Conservation (phyloP, 306 rosid species). For the Lithocarpus polystachyus region DNA sequence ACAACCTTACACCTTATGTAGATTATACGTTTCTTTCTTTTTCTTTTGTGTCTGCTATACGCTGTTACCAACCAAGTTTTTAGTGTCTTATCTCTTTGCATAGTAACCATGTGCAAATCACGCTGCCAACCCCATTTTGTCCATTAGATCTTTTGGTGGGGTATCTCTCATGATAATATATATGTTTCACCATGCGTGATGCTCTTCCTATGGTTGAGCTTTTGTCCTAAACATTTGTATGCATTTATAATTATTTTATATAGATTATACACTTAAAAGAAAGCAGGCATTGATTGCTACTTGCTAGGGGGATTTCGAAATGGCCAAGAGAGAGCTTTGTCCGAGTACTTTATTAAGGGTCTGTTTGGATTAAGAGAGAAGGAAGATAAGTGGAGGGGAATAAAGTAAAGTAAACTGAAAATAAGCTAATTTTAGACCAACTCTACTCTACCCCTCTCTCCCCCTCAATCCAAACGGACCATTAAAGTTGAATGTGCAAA, state of each 20-base stretch:
- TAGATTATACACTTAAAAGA: background rate
- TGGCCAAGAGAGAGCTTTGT: background rate
- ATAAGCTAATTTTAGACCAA: too few relatives aligned
- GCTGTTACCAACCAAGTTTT: background rate
- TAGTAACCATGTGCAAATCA: background rate
- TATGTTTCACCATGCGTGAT: too few relatives aligned
- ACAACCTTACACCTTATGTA: background rate
- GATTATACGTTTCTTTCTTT: background rate
- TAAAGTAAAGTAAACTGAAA: too few relatives aligned
- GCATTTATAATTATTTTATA: background rate
- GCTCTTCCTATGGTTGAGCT: background rate
- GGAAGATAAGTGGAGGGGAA: too few relatives aligned
- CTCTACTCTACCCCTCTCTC: too few relatives aligned
- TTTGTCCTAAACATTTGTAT: background rate
- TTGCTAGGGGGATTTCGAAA: background rate
- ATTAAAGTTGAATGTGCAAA: background rate
- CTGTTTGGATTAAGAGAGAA: too few relatives aligned
- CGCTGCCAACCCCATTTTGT: background rate
- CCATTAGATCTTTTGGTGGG: background rate
- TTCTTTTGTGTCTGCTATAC: background rate
- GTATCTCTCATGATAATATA: background rate
- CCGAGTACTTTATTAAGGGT: too few relatives aligned
- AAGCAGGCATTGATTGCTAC: background rate
- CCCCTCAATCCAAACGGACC: too few relatives aligned
- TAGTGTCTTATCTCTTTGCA: background rate